Evolutionary conservation across 768 basidiomycete genomes (phyloP).

Genomic region (Amanita subjunquillea): DNA sequence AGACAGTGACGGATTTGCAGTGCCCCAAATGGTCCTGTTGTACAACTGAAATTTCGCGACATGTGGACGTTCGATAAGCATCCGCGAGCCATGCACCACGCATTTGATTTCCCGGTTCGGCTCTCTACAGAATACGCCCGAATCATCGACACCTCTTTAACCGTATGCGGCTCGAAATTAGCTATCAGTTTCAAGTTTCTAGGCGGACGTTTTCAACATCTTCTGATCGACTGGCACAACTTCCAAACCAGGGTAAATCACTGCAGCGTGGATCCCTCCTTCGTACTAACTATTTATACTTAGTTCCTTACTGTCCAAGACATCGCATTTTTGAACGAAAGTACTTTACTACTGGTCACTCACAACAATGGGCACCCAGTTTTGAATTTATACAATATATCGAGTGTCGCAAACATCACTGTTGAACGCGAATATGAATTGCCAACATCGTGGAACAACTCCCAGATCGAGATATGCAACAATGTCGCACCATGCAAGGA

Average conservation of each 20-base stretch:
- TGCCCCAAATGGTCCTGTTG: constrained; percentile 28
- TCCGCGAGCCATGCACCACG: constrained; percentile 26
- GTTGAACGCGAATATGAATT: constrained; percentile 46
- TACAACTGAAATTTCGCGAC: constrained; percentile 44
- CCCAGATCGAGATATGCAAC: constrained; percentile 34
- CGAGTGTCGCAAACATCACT: constrained; percentile 27
- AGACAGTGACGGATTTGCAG: constrained; percentile 12
- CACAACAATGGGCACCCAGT: constrained; percentile 22
- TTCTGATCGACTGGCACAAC: constrained; percentile 40
- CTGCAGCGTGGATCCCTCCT: neutral
- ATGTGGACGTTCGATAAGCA: constrained; percentile 49
- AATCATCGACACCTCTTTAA: constrained; percentile 24
- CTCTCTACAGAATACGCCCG: constrained; percentile 15
- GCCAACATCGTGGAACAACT: constrained; percentile 39
- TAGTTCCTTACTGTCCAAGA: constrained; percentile 44
- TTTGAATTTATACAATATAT: constrained; percentile 37
- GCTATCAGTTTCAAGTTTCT: constrained; percentile 31
- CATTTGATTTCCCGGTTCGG: constrained; percentile 32
- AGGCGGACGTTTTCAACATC: constrained; percentile 29
- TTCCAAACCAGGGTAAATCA: constrained; percentile 32
- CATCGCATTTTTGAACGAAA: constrained; percentile 33
- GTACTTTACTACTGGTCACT: constrained; percentile 31
- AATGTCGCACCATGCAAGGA: constrained; percentile 34
- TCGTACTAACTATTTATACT: neutral
- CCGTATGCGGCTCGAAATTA: constrained; percentile 33